Conservation (phyloP, 129 eudicot species). For the Saussurea involucrata region DNA sequence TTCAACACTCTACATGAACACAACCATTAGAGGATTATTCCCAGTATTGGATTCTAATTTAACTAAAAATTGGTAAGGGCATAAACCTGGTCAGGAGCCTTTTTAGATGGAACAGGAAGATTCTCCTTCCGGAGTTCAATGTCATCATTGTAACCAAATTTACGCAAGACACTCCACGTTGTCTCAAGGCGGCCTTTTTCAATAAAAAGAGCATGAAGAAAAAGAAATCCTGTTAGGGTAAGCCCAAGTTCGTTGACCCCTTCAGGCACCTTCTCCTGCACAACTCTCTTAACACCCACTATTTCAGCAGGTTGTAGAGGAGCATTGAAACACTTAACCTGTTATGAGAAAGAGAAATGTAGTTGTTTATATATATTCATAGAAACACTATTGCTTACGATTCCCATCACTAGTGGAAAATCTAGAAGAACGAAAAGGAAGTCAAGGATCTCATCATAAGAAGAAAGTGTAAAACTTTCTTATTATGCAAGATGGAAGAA, state of each 20-base stretch:
- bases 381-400: background rate
- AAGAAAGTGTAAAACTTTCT: conserved; percentile 9
- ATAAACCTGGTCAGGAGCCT: conserved; percentile 84
- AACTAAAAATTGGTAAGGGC: background rate
- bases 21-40: conserved; percentile 3
- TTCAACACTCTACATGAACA: conserved; percentile 72
- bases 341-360: conserved; percentile 22
- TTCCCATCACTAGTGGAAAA: background rate
- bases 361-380: conserved; percentile 7
- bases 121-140: conserved; percentile 67
- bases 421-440: background rate
- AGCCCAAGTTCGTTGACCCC: conserved; percentile 91
- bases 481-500: conserved; percentile 3
- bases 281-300: conserved; percentile 92
- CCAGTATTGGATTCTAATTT: background rate
- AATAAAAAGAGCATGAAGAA: conserved; percentile 94
- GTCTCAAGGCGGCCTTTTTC: conserved; percentile 98
- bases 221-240: conserved; percentile 87
- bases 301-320: conserved; percentile 97
- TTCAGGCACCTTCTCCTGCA: conserved; percentile 87
- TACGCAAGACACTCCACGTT: conserved; percentile 82
- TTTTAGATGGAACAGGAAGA: conserved; percentile 57
- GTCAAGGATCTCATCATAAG: conserved; percentile 8
- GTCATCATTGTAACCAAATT: conserved; percentile 87
- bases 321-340: conserved; percentile 96